Evolutionary conservation across 2,329 filamentous ascomycete species (phyloP).

Genomic region (Ophiocordyceps camponoti-leonardi): DNA sequence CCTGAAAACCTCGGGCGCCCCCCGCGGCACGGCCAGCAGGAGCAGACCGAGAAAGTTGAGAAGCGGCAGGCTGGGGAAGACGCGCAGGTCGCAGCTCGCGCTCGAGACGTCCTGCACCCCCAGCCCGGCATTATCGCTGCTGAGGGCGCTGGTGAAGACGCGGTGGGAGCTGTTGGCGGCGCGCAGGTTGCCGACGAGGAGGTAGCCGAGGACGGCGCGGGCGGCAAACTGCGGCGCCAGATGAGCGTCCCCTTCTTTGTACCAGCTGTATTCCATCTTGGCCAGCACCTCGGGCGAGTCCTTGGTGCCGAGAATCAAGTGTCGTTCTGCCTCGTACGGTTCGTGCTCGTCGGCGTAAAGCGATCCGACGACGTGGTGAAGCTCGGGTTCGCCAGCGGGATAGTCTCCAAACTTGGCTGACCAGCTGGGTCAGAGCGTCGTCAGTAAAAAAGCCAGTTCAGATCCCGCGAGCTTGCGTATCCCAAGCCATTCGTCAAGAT

Average conservation of each 20-base stretch:
- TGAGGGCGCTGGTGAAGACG: slow-evolving; percentile 30
- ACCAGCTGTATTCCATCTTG: slow-evolving; percentile 85
- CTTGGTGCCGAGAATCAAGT: slow-evolving; percentile 74
- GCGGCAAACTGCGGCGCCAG: slow-evolving; percentile 75
- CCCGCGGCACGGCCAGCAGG: slow-evolving; percentile 68
- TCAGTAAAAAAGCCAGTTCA: not conserved
- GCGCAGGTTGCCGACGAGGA: slow-evolving; percentile 77
- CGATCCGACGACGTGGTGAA: slow-evolving; percentile 81
- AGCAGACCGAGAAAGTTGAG: slow-evolving; percentile 86
- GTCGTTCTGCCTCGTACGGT: slow-evolving; percentile 80
- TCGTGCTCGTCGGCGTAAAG: slow-evolving; percentile 89
- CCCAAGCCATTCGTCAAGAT: not conserved
- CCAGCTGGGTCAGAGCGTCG: slow-evolving; percentile 35
- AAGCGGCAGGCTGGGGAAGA: slow-evolving; percentile 84
- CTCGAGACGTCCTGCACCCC: slow-evolving; percentile 67
- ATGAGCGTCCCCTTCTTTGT: slow-evolving; percentile 72
- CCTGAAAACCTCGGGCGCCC: slow-evolving; percentile 59
- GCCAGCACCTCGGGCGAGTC: slow-evolving; percentile 71
- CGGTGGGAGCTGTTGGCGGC: slow-evolving; percentile 72
- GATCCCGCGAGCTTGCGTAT: not conserved
- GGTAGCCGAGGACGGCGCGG: slow-evolving; percentile 76
- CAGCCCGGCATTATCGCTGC: slow-evolving; percentile 30
- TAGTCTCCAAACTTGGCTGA: slow-evolving; percentile 71
- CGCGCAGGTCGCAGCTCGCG: slow-evolving; percentile 51
- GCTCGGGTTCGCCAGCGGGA: slow-evolving; percentile 80